A percentile compares a stretch with the other conserved stretches of the same genome.
Conservation (phyloP, 345 rosid species). For the Populus davidiana region DNA sequence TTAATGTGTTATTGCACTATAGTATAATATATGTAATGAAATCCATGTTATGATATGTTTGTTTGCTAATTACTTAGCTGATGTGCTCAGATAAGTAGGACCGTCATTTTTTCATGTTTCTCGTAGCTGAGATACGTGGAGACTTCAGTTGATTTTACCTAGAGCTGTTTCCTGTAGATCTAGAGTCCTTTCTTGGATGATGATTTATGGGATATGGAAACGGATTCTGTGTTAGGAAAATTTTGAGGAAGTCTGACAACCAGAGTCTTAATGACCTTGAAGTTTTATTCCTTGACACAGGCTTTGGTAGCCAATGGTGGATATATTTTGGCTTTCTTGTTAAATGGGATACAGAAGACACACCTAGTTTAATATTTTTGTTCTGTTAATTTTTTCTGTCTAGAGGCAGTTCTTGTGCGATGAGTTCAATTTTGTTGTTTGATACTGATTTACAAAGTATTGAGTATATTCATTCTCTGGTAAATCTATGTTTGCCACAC, state of each 20-base stretch:
- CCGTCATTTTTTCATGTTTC: not conserved
- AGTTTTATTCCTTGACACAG: too few relatives aligned
- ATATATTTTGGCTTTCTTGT: not conserved
- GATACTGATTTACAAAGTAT: not conserved
- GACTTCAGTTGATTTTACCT: not conserved
- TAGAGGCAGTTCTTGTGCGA: not conserved
- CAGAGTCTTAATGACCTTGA: too few relatives aligned
- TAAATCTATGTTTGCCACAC: not conserved
- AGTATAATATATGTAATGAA: not conserved
- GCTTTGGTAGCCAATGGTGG: not conserved
- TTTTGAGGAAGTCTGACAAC: too few relatives aligned
- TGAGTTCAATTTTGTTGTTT: not conserved
- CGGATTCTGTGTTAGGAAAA: not conserved
- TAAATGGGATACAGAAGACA: not conserved
- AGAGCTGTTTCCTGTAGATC: not conserved
- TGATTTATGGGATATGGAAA: not conserved
- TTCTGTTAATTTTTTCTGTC: not conserved
- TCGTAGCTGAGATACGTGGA: not conserved
- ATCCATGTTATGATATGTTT: not conserved
- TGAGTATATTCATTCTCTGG: not conserved
- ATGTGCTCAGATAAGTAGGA: not conserved
- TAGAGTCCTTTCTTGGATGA: not conserved
- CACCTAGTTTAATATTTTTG: not conserved
- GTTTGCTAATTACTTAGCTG: not conserved
- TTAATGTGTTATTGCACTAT: not conserved